Conservation (phyloP, 2,329 filamentous ascomycete species). For the Mariannaea elegans region DNA sequence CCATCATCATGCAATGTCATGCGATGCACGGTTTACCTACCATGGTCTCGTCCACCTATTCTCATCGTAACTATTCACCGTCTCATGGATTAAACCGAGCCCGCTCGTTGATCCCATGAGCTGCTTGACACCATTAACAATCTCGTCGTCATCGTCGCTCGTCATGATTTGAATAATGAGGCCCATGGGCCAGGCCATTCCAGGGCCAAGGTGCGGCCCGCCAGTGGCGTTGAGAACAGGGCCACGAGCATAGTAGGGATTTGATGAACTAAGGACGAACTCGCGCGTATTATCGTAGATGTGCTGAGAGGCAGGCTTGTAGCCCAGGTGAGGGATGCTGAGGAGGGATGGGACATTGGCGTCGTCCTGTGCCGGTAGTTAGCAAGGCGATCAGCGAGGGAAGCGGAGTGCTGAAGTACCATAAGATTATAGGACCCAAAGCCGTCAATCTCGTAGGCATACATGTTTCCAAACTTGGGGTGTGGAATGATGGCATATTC, state of each 20-base stretch:
- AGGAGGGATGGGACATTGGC: slow-evolving; percentile 71
- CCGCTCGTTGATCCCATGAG: slow-evolving; percentile 74
- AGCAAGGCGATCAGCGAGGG: not conserved
- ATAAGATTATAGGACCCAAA: slow-evolving; percentile 69
- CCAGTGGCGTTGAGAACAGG: slow-evolving; percentile 61
- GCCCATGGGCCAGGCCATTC: slow-evolving; percentile 89
- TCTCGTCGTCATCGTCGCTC: slow-evolving; percentile 78
- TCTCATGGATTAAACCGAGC: slow-evolving; percentile 83
- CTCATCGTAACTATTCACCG: slow-evolving; percentile 47
- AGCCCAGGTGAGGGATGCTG: slow-evolving; percentile 68
- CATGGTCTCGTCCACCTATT: slow-evolving; percentile 48
- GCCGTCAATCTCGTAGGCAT: slow-evolving; percentile 76
- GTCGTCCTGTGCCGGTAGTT: slow-evolving; percentile 55
- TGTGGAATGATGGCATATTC: slow-evolving; percentile 73
- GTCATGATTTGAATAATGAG: slow-evolving; percentile 83
- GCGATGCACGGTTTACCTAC: slow-evolving; percentile 34
- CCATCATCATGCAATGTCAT: too few relatives aligned
- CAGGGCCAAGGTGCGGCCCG: slow-evolving; percentile 64
- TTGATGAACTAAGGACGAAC: slow-evolving; percentile 76
- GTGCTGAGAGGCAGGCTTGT: slow-evolving; percentile 63
- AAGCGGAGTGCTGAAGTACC: slow-evolving; percentile 45
- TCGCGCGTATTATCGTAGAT: slow-evolving; percentile 78
- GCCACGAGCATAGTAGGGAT: slow-evolving; percentile 75
- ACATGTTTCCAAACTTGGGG: slow-evolving; percentile 69
- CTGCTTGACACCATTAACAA: slow-evolving; percentile 68